Base-by-base conservation (phyloP, 2,329 filamentous ascomycete genomes). In the Penicillium frequentans region DNA sequence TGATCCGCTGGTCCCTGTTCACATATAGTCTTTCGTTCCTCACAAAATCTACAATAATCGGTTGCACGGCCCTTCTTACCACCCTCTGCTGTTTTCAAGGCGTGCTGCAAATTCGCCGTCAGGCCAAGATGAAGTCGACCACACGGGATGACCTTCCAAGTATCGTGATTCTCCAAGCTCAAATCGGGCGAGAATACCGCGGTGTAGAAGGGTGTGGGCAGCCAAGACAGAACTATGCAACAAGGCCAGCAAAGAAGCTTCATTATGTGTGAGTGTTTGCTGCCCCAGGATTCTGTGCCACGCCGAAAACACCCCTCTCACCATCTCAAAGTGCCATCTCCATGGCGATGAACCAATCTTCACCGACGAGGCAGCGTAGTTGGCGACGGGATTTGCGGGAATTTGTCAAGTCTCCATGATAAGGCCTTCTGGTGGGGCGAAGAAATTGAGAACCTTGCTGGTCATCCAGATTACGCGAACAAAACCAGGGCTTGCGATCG, bases 401-500 rank as follows among this genome's bases (percentile, higher is more conserved):
- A 1, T 37, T 31, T 0, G 48, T 19, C 10, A 60, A 21, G 21
- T 48, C 3, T 46, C 43, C 9, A 56, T 48, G 7, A 52, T 49
- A 2, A 58, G 42, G 1, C 51, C 29, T 14, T 14, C 29, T 31
- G 11, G 13, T 14, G 29, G 48, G 8, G 52, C 35, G 5, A 54
- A 55, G 7, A 54, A 19, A 11, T 61, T 58, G 8, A 61, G 52
- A 3, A 55, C 37, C 23, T 59, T 52, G 8, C 50, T 55, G 2
- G 31, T 49, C n/a, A 52, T 52, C 58, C 58, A 63, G 7, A 57
- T 51, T 7, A 63, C 49, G 5, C 58, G 54, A 3, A 59, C 60
- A 11, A 51, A 51, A 1, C 48, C 56, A 1, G 54, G 29, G 3
- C 49, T 5, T 8, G 24, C 31, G 5, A 2, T 26, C 21, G 9